Base-by-base conservation (phyloP, 441 rosid species). In the Omphalea diandra region DNA sequence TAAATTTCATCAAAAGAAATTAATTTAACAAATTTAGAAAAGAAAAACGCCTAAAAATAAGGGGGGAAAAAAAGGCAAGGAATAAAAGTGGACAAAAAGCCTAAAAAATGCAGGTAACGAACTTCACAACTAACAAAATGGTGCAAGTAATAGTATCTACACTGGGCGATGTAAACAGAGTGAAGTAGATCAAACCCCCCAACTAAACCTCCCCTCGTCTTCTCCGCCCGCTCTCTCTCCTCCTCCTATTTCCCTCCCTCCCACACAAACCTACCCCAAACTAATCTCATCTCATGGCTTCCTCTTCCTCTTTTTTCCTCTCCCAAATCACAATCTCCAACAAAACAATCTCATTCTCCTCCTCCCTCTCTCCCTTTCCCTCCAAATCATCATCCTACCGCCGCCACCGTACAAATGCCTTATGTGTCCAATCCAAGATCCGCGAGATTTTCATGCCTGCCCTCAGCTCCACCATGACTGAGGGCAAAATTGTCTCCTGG, bases 361-460 rank as follows among this genome's bases (percentile, higher is more conserved):
- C 85, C 20, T 61, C 58, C 58, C 18, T 56, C 59, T 73, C 83
- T 81, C 31, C 73, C 29, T 79, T 75, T 59, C 69, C 75, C 26
- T 56, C 84, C 46, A 70, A 33, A 27, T 63, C 55, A n/a, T n/a
- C n/a, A n/a, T n/a, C n/a, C 53, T 29, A 8, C 35, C 31, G 24
- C 15, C 65, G 41, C 61, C 80, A 73, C 26, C 61, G 83, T 20
- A 58, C 79, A 14, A 59, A 69, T 59, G 56, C 46, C 49, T 61
- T 80, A 68, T 67, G 81, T 2, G 84, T 92, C 57, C 87, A 85
- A 36, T 79, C 97, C 33, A 94, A 91, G 87, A 87, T 94, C 76
- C 86, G 97, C 7, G 97, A 94, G 82, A 94, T 94, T 72, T 94
- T 94, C 87, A 94, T 94, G 97, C 98, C 97, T 7, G 96, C 98